A percentile compares a stretch with the other conserved stretches of the same genome.
Conservation (phyloP, 2,329 filamentous ascomycete species). For the Sclerotinia sclerotiorum region DNA sequence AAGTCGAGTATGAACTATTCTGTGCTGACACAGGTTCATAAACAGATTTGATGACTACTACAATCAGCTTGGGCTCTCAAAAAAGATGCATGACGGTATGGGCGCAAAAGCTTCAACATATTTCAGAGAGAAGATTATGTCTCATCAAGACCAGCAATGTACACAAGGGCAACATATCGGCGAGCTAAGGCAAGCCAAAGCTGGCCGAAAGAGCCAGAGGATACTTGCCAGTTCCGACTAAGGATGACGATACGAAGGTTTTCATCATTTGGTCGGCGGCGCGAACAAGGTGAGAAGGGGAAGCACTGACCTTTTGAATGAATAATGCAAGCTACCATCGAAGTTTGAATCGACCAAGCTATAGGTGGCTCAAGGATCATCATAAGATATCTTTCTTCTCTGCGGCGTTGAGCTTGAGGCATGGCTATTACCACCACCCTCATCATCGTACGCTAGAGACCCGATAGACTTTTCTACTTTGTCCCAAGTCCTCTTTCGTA, state of each 20-base stretch:
- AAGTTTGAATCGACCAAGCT: neutral
- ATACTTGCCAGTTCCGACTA: conserved; percentile 67
- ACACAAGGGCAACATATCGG: conserved; percentile 34
- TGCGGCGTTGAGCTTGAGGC: conserved; percentile 41
- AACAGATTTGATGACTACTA: neutral
- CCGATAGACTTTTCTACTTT: conserved; percentile 61
- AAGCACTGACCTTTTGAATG: conserved; percentile 20
- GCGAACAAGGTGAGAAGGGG: conserved; percentile 8
- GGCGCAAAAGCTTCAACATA: conserved; percentile 4
- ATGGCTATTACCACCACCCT: conserved; percentile 34
- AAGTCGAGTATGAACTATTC: neutral
- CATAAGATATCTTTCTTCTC: conserved; percentile 49
- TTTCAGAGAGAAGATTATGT: conserved; percentile 55
- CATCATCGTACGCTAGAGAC: conserved; percentile 56
- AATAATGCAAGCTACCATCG: neutral
- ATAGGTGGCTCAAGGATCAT: conserved; percentile 44
- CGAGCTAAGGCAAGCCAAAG: conserved; percentile 38
- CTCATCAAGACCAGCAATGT: conserved; percentile 48
- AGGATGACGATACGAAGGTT: conserved; percentile 92
- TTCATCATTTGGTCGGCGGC: conserved; percentile 67
- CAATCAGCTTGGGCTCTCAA: neutral
- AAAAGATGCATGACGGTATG: neutral
- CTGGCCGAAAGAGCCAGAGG: conserved; percentile 38
- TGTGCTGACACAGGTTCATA: neutral
- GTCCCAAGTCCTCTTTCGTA: conserved; percentile 68